Conservation (phyloP, 306 rosid species). For the Cicer chorassanicum region DNA sequence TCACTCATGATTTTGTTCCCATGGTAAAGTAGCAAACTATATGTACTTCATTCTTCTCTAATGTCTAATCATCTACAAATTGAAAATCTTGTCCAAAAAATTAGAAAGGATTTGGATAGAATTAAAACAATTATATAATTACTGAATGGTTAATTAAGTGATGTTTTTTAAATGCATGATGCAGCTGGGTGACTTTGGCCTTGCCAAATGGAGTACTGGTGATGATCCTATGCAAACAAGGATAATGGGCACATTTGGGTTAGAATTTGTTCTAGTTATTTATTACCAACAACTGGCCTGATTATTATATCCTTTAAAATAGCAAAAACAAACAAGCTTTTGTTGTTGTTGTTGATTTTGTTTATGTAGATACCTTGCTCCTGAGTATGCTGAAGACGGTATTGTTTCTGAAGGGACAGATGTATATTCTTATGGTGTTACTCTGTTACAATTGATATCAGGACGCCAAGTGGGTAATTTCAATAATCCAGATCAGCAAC, state of each 20-base stretch:
- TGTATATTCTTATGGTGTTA: constrained; percentile 74
- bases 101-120: neutral
- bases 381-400: constrained; percentile 83
- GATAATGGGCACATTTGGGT: constrained; percentile 89
- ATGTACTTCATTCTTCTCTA: neutral
- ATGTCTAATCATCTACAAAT: neutral
- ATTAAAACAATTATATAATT: too few species aligned
- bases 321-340: neutral
- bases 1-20: constrained; percentile 85
- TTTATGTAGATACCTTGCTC: constrained; percentile 73
- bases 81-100: neutral
- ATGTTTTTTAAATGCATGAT: constrained; percentile 35
- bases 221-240: constrained; percentile 64
- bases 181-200: constrained; percentile 88
- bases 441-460: constrained; percentile 71
- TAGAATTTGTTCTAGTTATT: constrained; percentile 39
- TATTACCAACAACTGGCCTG: neutral
- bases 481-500: constrained; percentile 46
- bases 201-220: constrained; percentile 73
- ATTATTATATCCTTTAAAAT: neutral
- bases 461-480: constrained; percentile 61
- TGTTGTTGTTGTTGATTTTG: constrained; percentile 20
- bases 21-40: constrained; percentile 57
- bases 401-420: constrained; percentile 70
- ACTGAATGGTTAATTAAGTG: neutral